A percentile compares a stretch with the other conserved stretches of the same genome.
These are phyloP conservation scores for Saururus chinensis DNA, from an alignment of 164 flowering plant species.

Conservation along the genomic window DNA sequence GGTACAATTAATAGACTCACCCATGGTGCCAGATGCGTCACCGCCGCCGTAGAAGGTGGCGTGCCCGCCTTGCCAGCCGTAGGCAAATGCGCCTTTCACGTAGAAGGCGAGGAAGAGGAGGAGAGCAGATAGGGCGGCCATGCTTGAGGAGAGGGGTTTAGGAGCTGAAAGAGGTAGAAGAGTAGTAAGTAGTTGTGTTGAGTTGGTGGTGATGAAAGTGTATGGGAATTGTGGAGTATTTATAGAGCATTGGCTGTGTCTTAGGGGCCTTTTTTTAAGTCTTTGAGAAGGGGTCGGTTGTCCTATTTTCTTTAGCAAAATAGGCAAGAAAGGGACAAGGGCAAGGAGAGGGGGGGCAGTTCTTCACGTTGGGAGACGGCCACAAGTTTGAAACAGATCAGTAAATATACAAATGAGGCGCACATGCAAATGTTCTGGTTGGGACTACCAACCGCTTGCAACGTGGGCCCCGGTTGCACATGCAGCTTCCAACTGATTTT, in stretches of 20 bases:
- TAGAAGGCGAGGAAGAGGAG: constrained; percentile 1
- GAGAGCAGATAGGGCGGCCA: constrained; percentile 7
- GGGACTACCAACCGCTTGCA: constrained; percentile 24
- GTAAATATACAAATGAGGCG: constrained; percentile 12
- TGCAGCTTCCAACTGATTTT: constrained; percentile 14
- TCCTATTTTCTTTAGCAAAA: not conserved
- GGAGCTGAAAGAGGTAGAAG: not conserved
- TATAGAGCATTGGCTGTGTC: not conserved
- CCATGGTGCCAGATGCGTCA: constrained; percentile 40
- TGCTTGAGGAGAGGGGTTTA: constrained; percentile 1
- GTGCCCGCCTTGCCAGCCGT: constrained; percentile 25
- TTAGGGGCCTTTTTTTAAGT: not conserved
- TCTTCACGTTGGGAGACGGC: constrained; percentile 2
- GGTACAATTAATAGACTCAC: constrained; percentile 5
- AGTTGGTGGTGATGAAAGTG: not conserved
- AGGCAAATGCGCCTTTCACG: constrained; percentile 1
- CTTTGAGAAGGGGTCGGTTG: not conserved
- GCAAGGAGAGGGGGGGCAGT: no score
- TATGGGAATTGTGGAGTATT: not conserved
- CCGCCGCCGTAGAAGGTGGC: constrained; percentile 42
- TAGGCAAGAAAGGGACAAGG: constrained; percentile 5
- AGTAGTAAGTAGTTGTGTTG: not conserved
- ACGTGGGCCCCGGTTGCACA: constrained; percentile 29
- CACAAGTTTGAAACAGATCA: constrained; percentile 6
- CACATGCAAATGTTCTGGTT: constrained; percentile 45